Evolutionary conservation across 352 stramenopile genomes (phyloP), one percentile per base, ranked within the genome.

Genomic region (Pythium biforme): DNA sequence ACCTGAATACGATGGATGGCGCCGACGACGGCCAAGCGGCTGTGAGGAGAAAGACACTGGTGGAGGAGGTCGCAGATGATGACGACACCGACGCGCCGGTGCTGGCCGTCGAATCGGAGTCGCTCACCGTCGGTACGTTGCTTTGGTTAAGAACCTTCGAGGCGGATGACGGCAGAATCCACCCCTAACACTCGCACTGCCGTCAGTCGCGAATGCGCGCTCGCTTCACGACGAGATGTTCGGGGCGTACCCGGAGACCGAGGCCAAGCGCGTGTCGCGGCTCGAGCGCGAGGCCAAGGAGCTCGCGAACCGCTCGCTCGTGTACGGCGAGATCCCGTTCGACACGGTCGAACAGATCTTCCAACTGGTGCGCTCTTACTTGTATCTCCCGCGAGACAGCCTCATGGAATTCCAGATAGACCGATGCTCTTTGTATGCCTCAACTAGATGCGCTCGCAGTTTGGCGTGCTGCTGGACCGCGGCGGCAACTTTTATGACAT

Each of bases 401-500:
- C n/a, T n/a, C n/a, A n/a, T n/a, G n/a, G n/a, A n/a, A 22, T 25
- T 46, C 11, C 4, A 8, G 4, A 3, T 3, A 25, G 4, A 46
- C 40, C 5, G 19, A 46, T 3, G 40, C 5, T 46, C 14, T 39
- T 20, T 26, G 26, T 26, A 8, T 14, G 4, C 10, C 17, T 22
- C 40, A 11, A 19, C 11, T 46, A 89, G 79, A 81, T 89, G 77
- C 76, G 79, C 10, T 64, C 69, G 43, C 63, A 89, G 56, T 87
- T 86, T 40, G 79, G 79, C 22, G 68, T 81, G 20, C 48, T 89
- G 48, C 66, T 89, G 48, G 79, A 89, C 48, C 77, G 76, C 56
- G 75, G 79, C 46, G 79, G 79, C 22, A 83, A 79, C 40, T 89
- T 89, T 55, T 89, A 89, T 64, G 79, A 89, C 41, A 79, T 89